Percentiles rank a stretch among this genome's conserved stretches.
Conservation (phyloP, 164 flowering plant species). For the Chimonanthus praecox region DNA sequence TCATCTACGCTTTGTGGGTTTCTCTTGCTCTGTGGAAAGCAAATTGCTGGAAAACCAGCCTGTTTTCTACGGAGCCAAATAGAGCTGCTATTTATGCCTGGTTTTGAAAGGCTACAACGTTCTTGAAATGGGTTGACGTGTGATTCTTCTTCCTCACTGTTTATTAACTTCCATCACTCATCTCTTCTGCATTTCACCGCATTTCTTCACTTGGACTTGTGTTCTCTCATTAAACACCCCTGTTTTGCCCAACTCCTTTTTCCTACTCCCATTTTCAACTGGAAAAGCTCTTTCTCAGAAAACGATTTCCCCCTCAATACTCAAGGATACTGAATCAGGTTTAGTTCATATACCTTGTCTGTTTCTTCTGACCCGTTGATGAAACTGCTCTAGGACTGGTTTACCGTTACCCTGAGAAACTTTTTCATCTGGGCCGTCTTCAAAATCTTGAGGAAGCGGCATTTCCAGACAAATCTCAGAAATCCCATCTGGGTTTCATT, state of each 20-base stretch:
- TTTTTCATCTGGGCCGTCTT: neutral
- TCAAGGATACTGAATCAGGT: no score
- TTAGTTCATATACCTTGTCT: no score
- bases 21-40: neutral
- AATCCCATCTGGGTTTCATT: neutral
- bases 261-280: neutral
- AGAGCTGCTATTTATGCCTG: neutral
- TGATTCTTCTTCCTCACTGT: neutral
- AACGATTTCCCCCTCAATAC: no score
- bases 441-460: conserved; percentile 1
- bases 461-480: conserved; percentile 23
- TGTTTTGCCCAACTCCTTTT: no score
- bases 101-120: neutral
- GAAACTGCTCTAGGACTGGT: no score
- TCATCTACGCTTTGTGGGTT: neutral
- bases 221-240: neutral
- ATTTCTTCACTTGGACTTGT: neutral
- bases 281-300: no score
- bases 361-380: no score
- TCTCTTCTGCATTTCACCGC: neutral
- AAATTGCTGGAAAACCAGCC: neutral
- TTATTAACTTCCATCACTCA: neutral
- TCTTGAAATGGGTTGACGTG: conserved; percentile 8
- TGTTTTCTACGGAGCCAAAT: neutral
- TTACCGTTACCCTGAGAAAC: no score